A percentile compares a stretch with the other conserved stretches of the same genome.
These are phyloP conservation scores for Akebia trifoliata DNA, from an alignment of 164 flowering plant genomes.

Conservation along the genomic window DNA sequence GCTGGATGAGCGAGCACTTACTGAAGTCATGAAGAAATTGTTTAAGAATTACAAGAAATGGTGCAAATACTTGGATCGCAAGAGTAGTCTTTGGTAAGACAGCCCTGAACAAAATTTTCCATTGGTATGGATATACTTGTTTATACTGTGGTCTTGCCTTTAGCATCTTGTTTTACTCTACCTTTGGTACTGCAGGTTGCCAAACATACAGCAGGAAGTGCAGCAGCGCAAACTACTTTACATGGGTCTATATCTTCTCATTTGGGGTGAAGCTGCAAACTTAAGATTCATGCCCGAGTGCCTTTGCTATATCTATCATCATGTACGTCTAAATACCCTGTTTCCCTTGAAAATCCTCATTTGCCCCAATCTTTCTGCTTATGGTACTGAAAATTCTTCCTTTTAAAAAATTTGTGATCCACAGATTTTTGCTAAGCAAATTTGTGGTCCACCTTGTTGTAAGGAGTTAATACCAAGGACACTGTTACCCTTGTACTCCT, in stretches of 20 bases:
- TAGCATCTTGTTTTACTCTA: not conserved
- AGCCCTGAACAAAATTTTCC: not conserved
- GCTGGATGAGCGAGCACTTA: slow-evolving; percentile 94
- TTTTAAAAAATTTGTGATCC: too few relatives aligned
- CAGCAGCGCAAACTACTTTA: slow-evolving; percentile 90
- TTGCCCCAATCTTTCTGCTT: not conserved
- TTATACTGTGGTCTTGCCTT: not conserved
- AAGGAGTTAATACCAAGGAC: too few relatives aligned
- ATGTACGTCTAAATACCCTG: slow-evolving; percentile 41
- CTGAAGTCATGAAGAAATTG: slow-evolving; percentile 95
- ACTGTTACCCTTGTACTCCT: too few relatives aligned
- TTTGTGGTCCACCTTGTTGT: too few relatives aligned
- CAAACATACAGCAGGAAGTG: slow-evolving; percentile 96
- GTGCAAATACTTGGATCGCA: slow-evolving; percentile 94
- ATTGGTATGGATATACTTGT: not conserved
- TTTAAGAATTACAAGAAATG: slow-evolving; percentile 95
- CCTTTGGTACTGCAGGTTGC: slow-evolving; percentile 55
- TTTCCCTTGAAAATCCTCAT: not conserved
- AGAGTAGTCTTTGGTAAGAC: slow-evolving; percentile 96
- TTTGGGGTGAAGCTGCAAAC: slow-evolving; percentile 99
- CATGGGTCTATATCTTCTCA: slow-evolving; percentile 89
- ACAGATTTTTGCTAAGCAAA: too few relatives aligned
- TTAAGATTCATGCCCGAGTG: slow-evolving; percentile 99
- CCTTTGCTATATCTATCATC: slow-evolving; percentile 96
- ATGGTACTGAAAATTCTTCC: not conserved